phyloP scores from a whole-genome alignment of 352 stramenopile genomes.

The Phytophthora uliginosa region DNA sequence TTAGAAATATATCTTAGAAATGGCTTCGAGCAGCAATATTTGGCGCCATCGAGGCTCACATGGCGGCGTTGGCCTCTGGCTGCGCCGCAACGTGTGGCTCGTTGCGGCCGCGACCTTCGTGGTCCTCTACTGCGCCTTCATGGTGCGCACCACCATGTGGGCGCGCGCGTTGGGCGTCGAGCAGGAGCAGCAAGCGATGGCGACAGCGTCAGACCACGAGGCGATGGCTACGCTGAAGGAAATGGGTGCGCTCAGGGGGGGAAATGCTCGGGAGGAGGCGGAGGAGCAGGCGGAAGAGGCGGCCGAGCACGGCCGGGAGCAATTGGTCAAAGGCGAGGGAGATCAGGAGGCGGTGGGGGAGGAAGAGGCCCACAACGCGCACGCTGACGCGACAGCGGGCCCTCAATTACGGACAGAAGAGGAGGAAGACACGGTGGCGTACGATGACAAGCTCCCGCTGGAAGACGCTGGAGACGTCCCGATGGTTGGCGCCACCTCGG shows the following conservation, averaged over 20 bases:
- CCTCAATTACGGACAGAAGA: slow-evolving; percentile 19
- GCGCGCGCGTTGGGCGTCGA: slow-evolving; percentile 21
- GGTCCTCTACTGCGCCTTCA: slow-evolving; percentile 49
- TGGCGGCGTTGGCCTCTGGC: slow-evolving; percentile 22
- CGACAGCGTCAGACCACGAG: background rate
- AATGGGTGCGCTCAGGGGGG: slow-evolving; percentile 18
- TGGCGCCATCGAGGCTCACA: slow-evolving; percentile 5
- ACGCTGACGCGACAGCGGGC: slow-evolving; percentile 20
- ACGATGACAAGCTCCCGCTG: slow-evolving; percentile 35
- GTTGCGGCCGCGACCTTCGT: slow-evolving; percentile 35
- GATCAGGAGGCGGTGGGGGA: slow-evolving; percentile 30
- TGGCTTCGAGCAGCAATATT: slow-evolving; percentile 11
- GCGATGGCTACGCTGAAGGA: slow-evolving; percentile 20
- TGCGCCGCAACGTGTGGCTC: slow-evolving; percentile 42
- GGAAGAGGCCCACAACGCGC: slow-evolving; percentile 25
- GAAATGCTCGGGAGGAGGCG: slow-evolving; percentile 12
- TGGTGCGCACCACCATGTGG: slow-evolving; percentile 47
- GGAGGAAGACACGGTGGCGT: slow-evolving; percentile 30
- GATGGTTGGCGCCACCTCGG: slow-evolving; percentile 19
- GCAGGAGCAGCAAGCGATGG: slow-evolving; percentile 3
- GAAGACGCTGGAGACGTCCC: slow-evolving; percentile 30
- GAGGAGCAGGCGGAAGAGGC: slow-evolving; percentile 24
- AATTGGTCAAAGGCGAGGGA: slow-evolving; percentile 28
- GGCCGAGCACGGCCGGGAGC: slow-evolving; percentile 23
- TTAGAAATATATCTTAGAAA: slow-evolving; percentile 16